Percentiles rank a stretch among this genome's conserved stretches.
phyloP scores from a whole-genome alignment of 2,329 filamentous ascomycete species.

The Stemphylium lycopersici region DNA sequence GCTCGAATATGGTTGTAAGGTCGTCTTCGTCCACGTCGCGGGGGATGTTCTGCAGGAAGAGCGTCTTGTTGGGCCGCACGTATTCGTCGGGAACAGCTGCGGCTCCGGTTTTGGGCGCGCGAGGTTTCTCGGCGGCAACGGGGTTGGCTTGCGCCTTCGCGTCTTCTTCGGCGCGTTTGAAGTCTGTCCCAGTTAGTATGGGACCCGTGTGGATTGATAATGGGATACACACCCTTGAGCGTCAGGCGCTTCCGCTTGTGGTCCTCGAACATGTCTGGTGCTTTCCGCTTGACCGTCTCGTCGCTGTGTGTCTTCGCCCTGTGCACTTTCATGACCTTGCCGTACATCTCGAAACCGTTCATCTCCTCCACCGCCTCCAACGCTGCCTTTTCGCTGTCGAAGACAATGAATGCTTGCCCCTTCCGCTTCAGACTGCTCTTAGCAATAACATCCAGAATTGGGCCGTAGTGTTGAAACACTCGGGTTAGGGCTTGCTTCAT shows the following conservation, averaged over 20 bases:
- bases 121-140: slow-evolving; percentile 56
- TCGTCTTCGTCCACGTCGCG: slow-evolving; percentile 83
- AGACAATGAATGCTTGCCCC: slow-evolving; percentile 95
- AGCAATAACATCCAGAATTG: slow-evolving; percentile 80
- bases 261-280: slow-evolving; percentile 82
- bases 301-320: slow-evolving; percentile 86
- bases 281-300: slow-evolving; percentile 77
- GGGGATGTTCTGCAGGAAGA: slow-evolving; percentile 92
- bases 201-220: slow-evolving; percentile 3
- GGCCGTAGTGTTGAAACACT: slow-evolving; percentile 89
- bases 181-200: slow-evolving; percentile 54
- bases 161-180: slow-evolving; percentile 82
- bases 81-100: slow-evolving; percentile 95
- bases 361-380: slow-evolving; percentile 82
- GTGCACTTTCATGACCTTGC: slow-evolving; percentile 85
- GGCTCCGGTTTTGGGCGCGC: slow-evolving; percentile 71
- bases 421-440: slow-evolving; percentile 92
- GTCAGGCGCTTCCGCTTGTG: slow-evolving; percentile 85
- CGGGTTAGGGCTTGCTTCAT: slow-evolving; percentile 75
- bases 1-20: slow-evolving; percentile 79
- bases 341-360: slow-evolving; percentile 91
- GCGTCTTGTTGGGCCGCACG: slow-evolving; percentile 93
- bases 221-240: slow-evolving; percentile 75
- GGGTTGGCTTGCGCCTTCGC: slow-evolving; percentile 78
- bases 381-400: slow-evolving; percentile 80